These are phyloP conservation scores for Syncephalastrum sp. DNA, from an alignment of 371 early-diverging fungal species.

Conservation along the genomic window DNA sequence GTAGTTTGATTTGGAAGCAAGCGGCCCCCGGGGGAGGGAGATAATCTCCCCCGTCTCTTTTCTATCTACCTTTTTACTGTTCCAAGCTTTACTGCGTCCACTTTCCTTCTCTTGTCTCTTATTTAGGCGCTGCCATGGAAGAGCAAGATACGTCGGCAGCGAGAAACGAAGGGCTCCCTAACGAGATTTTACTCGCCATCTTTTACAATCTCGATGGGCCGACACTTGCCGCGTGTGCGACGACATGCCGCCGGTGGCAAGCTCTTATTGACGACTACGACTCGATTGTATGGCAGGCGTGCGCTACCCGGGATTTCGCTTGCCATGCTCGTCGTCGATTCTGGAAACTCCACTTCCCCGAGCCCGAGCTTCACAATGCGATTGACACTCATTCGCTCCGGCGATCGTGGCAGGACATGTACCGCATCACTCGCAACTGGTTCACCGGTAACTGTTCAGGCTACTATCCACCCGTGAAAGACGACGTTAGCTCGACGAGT, in stretches of 20 bases:
- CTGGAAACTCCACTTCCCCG: conserved; percentile 43
- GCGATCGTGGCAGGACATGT: conserved; percentile 52
- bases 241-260: conserved; percentile 39
- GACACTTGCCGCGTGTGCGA: conserved; percentile 22
- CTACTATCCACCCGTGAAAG: conserved; percentile 33
- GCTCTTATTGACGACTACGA: conserved; percentile 35
- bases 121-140: too few relatives aligned
- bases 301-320: conserved; percentile 30
- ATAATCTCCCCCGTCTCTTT: too few relatives aligned
- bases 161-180: conserved; percentile 18
- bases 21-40: too few relatives aligned
- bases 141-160: too few relatives aligned
- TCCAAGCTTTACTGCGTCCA: too few relatives aligned
- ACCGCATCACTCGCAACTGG: conserved; percentile 57
- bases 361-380: conserved; percentile 18
- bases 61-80: too few relatives aligned
- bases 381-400: conserved; percentile 10
- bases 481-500: neutral
- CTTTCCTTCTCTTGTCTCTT: too few relatives aligned
- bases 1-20: too few relatives aligned
- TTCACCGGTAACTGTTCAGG: conserved; percentile 42
- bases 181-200: conserved; percentile 38
- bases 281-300: conserved; percentile 35
- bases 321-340: conserved; percentile 18
- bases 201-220: conserved; percentile 38